Evolutionary conservation across 805 yeast genomes (phyloP), one percentile per base, ranked within the genome.

Genomic region (Teunomyces tritomae): DNA sequence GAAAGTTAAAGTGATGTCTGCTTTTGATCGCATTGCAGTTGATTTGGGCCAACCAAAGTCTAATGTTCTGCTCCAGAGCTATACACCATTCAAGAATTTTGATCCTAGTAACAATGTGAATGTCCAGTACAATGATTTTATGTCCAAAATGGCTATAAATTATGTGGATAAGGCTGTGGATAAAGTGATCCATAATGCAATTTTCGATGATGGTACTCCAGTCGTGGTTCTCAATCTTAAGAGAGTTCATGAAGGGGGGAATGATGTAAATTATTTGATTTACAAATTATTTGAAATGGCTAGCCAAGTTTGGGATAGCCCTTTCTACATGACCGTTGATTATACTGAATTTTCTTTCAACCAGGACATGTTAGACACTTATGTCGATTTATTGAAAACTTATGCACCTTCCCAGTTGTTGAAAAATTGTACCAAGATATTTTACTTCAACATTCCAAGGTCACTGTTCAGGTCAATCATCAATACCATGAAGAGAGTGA

Each of bases 201-300:
- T 85, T 11, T 80, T 85, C 32, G 72, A 77, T 33, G 95, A 87
- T 58, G 96, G 96, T 10, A 65, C 80, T 0, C 95, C 94, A 0
- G 74, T 83, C 16, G 68, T 87, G 26, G 81, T 85, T 3, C 55
- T 85, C 24, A 78, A 80, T 37, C 72, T 75, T 52, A 56, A 64
- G 30, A 49, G 57, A 24, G 49, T 72, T 30, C 59, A 55, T 30
- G 57, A 74, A 14, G 68, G 79, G 33, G 62, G 68, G 4, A 57
- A 61, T 45, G 76, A 72, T 47, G 56, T 65, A 7, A 85, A 85
- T 39, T 66, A 79, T 4, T 64, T 84, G 24, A 67, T 80, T 20
- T 89, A 78, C 64, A 76, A 84, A 49, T 55, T 83, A 6, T 76
- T 87, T 45, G 89, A 86, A 54, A 75, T 80, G 3, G 78, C 84